These are phyloP conservation scores for Suhomyces emberorum DNA, from an alignment of 805 yeast species.

Conservation along the genomic window DNA sequence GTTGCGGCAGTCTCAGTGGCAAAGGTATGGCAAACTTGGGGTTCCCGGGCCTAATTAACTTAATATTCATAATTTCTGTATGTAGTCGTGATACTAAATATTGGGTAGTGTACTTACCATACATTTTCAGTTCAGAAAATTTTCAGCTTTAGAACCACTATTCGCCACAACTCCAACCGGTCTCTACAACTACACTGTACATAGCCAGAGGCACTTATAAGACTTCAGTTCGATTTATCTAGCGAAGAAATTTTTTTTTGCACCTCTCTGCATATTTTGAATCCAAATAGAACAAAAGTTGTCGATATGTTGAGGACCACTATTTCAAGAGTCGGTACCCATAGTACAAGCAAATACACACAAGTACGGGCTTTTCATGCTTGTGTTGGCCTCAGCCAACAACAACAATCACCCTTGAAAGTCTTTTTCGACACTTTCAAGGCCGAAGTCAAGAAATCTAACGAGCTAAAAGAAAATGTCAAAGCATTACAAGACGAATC, in stretches of 20 bases:
- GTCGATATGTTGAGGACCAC: slow-evolving; percentile 8
- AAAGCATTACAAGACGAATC: slow-evolving; percentile 95
- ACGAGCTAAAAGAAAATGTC: slow-evolving; percentile 86
- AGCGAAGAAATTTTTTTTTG: too few relatives aligned
- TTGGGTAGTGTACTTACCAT: background rate
- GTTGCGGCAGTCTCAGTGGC: background rate
- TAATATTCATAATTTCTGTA: background rate
- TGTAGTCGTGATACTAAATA: background rate
- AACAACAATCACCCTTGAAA: slow-evolving; percentile 77
- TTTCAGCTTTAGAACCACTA: background rate
- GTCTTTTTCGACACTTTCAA: slow-evolving; percentile 92
- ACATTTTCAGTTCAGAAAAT: background rate
- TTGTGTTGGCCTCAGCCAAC: slow-evolving; percentile 13
- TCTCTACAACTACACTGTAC: background rate
- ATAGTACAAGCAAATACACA: background rate
- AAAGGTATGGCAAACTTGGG: background rate
- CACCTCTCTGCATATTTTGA: background rate
- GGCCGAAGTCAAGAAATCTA: slow-evolving; percentile 85
- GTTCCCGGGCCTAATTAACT: background rate
- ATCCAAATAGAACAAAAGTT: background rate
- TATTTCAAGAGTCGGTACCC: slow-evolving; percentile 4
- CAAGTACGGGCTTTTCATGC: slow-evolving; percentile 16
- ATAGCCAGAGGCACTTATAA: background rate
- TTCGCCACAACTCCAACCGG: background rate
- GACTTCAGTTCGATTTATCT: background rate